Evolutionary conservation across 805 yeast species (phyloP), one percentile per base, ranked within the genome.

Genomic region (Zygotorulaspora chibaensis): DNA sequence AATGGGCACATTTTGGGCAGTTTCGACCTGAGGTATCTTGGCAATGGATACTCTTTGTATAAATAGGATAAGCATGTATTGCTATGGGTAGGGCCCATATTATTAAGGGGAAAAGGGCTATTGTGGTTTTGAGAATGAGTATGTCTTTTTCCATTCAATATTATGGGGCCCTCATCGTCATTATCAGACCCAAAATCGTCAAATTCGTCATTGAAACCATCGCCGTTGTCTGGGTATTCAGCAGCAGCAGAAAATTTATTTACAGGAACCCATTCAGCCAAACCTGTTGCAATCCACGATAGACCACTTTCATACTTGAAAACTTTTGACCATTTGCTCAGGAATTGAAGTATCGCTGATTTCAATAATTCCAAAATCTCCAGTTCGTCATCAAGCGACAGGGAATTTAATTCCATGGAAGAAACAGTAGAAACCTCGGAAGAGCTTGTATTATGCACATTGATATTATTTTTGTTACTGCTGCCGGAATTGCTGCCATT

Each of bases 241-340:
- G 25, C 25, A 20, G 25, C 25, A 20, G 25, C 25, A 7, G 25
- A 20, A 20, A 3, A 3, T 33, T 20, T 16, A n/a, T 16, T 16
- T 7, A 86, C 87, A 5, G 95, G 90, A 27, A 80, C 75, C 96
- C 96, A 89, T 63, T 88, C 96, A 0, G 96, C 91, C 37, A 90
- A 67, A 9, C 88, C 89, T 27, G 87, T 67, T 0, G 96, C 96
- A 15, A 87, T 78, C 96, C 96, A 89, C 2, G 91, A 75, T 56
- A 89, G 72, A 0, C 95, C 90, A 36, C 83, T 74, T 63, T 87
- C 93, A 61, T 90, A 90, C 54, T 80, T 81, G 43, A 87, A 77
- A 46, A 82, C 72, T 31, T 73, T 71, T 6, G 93, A 90, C 95
- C 96, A 89, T 67, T 87, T 87, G 26, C 66, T 66, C 33, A 85